Base-by-base conservation (phyloP, 2,329 filamentous ascomycete genomes). In the Cercospora sp. region DNA sequence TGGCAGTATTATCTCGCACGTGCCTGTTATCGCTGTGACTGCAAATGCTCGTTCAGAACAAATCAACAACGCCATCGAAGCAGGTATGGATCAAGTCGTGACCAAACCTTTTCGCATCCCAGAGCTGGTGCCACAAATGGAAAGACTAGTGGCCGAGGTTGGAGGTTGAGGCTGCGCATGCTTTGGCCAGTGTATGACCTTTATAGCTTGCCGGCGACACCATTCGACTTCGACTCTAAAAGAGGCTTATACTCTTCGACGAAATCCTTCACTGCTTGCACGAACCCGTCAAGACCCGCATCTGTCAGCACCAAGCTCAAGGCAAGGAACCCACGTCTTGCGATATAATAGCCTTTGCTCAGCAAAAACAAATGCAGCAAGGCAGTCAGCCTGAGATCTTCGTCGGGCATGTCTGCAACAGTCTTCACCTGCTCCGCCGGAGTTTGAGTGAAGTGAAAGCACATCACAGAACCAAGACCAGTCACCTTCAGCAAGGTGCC, bases 351-450 rank as follows among this genome's bases (percentile, higher is more conserved):
- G 1, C 79, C 79, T 42, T 75, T 69, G 64, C 78, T 76, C 66
- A 81, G 74, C 75, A 80, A 72, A 60, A 78, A 77, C 2, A 81
- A 71, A 73, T 79, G 79, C 45, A 81, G 76, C 20, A 81, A 55
- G 20, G 76, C 76, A 9, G 72, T 74, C 58, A 81, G 57, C 12
- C 72, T 75, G 12, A n/a, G 63, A n/a, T 77, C 71, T 3, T 67
- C 69, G 30, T 79, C 76, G 0, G 65, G 60, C 18, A 75, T 57
- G 53, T 74, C 70, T 16, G 62, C 51, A n/a, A 67, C 63, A 7
- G 63, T 66, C 39, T 71, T 70, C 16, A 77, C 73, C 48, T 76
- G 72, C 51, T 73, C 72, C 4, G 64, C 72, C 16, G 70, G 75
- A 20, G 68, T 76, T 16, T 69, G 58, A 8, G 79, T 70, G 60